Percentiles rank a stretch among this genome's conserved stretches.
Conservation (phyloP, 441 rosid genomes). For the Bocquillonia castaneifolia region DNA sequence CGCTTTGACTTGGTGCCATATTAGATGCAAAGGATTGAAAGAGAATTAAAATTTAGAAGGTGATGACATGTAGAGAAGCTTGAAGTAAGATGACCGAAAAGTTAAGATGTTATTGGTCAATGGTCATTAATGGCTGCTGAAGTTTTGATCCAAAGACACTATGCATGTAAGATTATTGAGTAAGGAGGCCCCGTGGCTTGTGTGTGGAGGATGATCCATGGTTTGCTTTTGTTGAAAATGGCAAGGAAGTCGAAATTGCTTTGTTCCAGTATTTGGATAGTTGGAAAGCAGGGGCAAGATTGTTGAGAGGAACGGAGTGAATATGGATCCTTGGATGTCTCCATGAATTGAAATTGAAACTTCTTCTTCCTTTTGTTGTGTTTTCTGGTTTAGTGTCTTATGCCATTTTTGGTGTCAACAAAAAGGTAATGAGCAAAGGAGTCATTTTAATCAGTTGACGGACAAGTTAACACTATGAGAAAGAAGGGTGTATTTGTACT, state of each 20-base stretch:
- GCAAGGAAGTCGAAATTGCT: conserved; percentile 59
- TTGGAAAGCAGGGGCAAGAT: conserved; percentile 54
- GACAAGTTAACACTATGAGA: no score
- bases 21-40: conserved; percentile 53
- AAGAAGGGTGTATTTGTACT: no score
- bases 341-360: conserved; percentile 35
- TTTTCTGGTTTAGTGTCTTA: background rate
- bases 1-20: conserved; percentile 51
- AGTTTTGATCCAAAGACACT: conserved; percentile 45
- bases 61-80: conserved; percentile 54
- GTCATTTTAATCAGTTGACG: no score
- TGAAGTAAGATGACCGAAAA: conserved; percentile 53
- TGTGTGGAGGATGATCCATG: conserved; percentile 62
- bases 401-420: background rate
- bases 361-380: background rate
- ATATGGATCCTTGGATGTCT: conserved; percentile 46
- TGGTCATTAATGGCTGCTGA: conserved; percentile 17
- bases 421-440: no score
- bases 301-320: conserved; percentile 51
- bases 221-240: conserved; percentile 35
- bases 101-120: conserved; percentile 23
- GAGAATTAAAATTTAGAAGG: conserved; percentile 58
- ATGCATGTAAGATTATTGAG: conserved; percentile 39
- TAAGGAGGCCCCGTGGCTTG: conserved; percentile 40
- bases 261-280: conserved; percentile 62